Conservation (phyloP, 148 eudicot genomes). For the Fagopyrum esculentum region DNA sequence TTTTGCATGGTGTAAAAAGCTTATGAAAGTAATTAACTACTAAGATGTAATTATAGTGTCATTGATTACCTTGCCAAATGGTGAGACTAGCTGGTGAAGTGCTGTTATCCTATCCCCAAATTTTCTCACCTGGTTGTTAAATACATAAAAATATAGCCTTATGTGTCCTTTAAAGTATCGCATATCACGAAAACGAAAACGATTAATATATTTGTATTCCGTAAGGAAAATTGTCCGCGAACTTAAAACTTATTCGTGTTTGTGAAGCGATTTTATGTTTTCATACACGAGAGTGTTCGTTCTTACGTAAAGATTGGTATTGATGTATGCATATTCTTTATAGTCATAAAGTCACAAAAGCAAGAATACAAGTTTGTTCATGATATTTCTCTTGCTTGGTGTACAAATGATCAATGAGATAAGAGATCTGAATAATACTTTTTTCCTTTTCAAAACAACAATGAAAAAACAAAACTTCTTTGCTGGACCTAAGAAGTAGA, state of each 20-base stretch:
- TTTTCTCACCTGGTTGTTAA: constrained; percentile 5
- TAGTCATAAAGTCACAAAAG: constrained; percentile 10
- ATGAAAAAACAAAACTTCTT: not conserved
- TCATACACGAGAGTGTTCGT: too few relatives aligned
- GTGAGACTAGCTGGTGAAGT: constrained; percentile 12
- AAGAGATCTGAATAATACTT: not conserved
- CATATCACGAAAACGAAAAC: too few relatives aligned
- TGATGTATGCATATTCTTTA: not conserved
- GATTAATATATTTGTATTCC: too few relatives aligned
- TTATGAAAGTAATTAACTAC: not conserved
- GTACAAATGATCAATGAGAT: not conserved
- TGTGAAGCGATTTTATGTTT: too few relatives aligned
- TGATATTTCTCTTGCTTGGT: constrained; percentile 3
- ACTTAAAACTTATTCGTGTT: too few relatives aligned
- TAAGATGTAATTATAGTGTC: constrained; percentile 4
- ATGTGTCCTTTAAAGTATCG: too few relatives aligned
- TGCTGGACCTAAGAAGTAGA: constrained; percentile 12
- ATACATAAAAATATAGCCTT: not conserved
- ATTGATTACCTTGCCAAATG: constrained; percentile 13
- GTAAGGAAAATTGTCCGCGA: too few relatives aligned
- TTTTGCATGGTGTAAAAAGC: not conserved
- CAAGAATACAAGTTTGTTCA: not conserved
- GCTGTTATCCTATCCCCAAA: constrained; percentile 14
- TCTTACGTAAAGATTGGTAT: too few relatives aligned
- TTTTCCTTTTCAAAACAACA: not conserved